Percentiles rank a stretch among this genome's conserved stretches.
Conservation (phyloP, 2,329 filamentous ascomycete genomes). For the Cercospora sp. region DNA sequence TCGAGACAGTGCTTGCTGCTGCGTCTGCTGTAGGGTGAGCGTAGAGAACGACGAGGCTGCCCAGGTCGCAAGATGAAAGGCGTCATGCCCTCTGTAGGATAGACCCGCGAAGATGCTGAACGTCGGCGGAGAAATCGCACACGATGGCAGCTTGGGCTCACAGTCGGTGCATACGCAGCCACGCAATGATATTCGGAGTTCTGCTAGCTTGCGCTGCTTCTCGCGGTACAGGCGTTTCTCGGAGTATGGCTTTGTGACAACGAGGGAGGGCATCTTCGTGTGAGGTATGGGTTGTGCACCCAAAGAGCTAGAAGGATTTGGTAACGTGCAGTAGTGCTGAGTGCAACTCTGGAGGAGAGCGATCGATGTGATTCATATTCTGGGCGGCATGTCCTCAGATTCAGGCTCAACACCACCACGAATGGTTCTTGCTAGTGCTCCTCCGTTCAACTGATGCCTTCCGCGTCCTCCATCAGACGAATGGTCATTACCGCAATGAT, state of each 20-base stretch:
- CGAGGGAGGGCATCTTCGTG: neutral
- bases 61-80: constrained; percentile 12
- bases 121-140: neutral
- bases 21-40: neutral
- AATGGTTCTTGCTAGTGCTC: neutral
- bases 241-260: neutral
- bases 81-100: constrained; percentile 8
- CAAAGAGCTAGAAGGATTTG: neutral
- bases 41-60: constrained; percentile 6
- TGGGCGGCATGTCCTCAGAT: neutral
- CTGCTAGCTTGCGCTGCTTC: neutral
- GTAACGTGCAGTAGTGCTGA: neutral
- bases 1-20: neutral
- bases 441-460: neutral
- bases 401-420: neutral
- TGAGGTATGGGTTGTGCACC: neutral
- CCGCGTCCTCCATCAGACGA: neutral
- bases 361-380: neutral
- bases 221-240: neutral
- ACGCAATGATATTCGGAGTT: neutral
- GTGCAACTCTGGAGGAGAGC: neutral
- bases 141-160: neutral
- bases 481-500: neutral
- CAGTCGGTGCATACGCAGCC: constrained; percentile 14
- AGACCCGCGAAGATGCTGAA: constrained; percentile 6